Conservation (phyloP, 1,139 yeast species). For the Candida sojae region DNA sequence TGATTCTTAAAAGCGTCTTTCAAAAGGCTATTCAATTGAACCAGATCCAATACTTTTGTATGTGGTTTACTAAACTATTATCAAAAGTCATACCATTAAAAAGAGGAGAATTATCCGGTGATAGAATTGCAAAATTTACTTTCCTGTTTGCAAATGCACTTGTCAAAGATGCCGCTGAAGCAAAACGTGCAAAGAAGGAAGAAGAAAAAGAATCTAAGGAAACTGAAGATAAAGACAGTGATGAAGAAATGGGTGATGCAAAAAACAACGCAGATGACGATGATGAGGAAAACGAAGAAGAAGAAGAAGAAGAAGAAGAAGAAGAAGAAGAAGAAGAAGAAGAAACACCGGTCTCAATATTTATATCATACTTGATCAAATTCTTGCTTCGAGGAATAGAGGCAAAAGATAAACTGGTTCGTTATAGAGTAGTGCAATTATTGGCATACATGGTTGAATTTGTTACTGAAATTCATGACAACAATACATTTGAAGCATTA, state of each 20-base stretch:
- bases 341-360: conserved; percentile 45
- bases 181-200: conserved; percentile 13
- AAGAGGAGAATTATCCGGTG: conserved; percentile 73
- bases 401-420: conserved; percentile 72
- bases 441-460: conserved; percentile 73
- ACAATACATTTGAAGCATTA: conserved; percentile 65
- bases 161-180: conserved; percentile 33
- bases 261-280: conserved; percentile 31
- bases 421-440: conserved; percentile 80
- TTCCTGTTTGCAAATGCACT: conserved; percentile 62
- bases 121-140: conserved; percentile 73
- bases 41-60: conserved; percentile 58
- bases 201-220: background rate
- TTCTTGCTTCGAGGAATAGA: conserved; percentile 76
- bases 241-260: conserved; percentile 22
- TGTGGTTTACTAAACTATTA: conserved; percentile 59
- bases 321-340: conserved; percentile 19
- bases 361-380: conserved; percentile 62
- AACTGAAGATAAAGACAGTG: conserved; percentile 17
- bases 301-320: conserved; percentile 20
- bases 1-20: conserved; percentile 62
- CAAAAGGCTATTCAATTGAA: conserved; percentile 53
- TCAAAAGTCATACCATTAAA: conserved; percentile 68
- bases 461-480: conserved; percentile 70
- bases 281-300: conserved; percentile 36